A percentile compares a stretch with the other conserved stretches of the same genome.
These are phyloP conservation scores for Leishmania tropica DNA, from an alignment of 208 protist genomes.

Conservation along the genomic window DNA sequence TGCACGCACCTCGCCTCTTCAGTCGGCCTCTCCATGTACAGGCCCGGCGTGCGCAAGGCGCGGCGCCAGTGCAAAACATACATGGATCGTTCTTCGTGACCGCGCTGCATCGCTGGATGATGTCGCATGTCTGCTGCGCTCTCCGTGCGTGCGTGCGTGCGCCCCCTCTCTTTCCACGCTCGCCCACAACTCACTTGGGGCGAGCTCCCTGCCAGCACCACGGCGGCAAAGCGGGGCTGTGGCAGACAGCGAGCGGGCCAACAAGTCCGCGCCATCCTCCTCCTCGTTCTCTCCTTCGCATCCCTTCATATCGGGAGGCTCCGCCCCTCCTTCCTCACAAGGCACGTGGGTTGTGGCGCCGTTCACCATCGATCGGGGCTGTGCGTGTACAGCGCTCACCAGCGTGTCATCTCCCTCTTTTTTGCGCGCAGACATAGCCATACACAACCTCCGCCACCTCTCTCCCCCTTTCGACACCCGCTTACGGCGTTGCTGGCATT, in stretches of 20 bases:
- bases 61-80: background rate
- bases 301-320: background rate
- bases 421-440: background rate
- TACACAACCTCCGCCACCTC: background rate
- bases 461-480: background rate
- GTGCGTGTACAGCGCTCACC: background rate
- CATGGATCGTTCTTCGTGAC: background rate
- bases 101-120: background rate
- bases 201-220: background rate
- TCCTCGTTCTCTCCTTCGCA: background rate
- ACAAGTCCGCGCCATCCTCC: background rate
- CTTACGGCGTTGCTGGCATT: background rate
- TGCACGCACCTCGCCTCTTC: background rate
- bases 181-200: background rate
- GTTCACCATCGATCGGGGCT: background rate
- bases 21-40: background rate
- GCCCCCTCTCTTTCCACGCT: background rate
- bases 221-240: background rate
- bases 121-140: background rate
- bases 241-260: background rate
- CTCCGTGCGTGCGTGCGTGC: background rate
- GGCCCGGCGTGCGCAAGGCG: background rate
- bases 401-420: background rate
- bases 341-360: background rate
- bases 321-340: background rate